Evolutionary conservation across 441 rosid species (phyloP).

Genomic region (Populus hybrid): DNA sequence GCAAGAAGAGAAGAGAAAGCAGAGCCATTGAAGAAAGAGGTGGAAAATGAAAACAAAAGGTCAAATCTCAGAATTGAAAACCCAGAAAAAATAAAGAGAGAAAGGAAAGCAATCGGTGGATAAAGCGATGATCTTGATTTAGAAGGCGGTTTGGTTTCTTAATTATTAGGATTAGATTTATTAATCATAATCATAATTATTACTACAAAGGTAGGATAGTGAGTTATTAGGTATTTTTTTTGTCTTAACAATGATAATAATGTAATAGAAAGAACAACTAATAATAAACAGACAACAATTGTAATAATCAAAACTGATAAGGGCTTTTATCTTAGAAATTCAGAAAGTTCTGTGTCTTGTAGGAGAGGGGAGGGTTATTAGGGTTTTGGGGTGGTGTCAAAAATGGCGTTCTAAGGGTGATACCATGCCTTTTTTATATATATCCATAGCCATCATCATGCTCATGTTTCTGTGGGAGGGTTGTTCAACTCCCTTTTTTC

Average conservation of each 20-base stretch:
- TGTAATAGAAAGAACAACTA: neutral
- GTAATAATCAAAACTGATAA: neutral
- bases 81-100: neutral
- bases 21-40: constrained; percentile 30
- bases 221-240: too few species aligned
- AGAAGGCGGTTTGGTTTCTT: neutral
- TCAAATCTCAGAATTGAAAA: constrained; percentile 3
- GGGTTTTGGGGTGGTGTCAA: neutral
- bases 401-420: neutral
- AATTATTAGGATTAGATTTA: neutral
- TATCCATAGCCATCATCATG: neutral
- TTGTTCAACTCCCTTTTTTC: too few species aligned
- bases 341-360: neutral
- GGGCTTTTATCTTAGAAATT: neutral
- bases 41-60: neutral
- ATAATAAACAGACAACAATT: too few species aligned
- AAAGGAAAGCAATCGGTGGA: neutral
- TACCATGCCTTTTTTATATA: too few species aligned
- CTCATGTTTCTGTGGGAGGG: too few species aligned
- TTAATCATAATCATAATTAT: neutral
- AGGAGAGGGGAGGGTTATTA: too few species aligned
- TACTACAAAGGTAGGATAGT: too few species aligned
- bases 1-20: constrained; percentile 22
- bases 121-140: neutral
- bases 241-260: too few species aligned